These are phyloP conservation scores for Leucosporidium scottii DNA, from an alignment of 768 basidiomycete genomes.

Conservation along the genomic window DNA sequence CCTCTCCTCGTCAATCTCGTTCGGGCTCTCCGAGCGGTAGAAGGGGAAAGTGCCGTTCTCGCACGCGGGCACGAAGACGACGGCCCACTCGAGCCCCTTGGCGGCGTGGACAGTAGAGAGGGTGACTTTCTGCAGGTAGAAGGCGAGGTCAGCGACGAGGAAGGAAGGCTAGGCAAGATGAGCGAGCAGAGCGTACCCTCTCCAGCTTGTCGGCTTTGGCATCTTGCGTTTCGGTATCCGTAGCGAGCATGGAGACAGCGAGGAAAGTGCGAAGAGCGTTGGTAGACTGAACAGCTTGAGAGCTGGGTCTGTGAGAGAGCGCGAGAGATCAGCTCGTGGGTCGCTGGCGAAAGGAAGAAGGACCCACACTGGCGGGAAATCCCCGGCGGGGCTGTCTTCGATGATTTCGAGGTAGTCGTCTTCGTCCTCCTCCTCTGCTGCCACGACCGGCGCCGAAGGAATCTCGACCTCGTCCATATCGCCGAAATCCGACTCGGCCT, in stretches of 20 bases:
- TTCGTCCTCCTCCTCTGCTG: background rate
- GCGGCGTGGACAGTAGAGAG: constrained; percentile 82
- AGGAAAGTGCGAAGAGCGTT: constrained; percentile 65
- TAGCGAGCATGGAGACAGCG: constrained; percentile 73
- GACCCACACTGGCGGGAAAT: background rate
- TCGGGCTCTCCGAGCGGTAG: constrained; percentile 50
- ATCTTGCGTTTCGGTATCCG: constrained; percentile 60
- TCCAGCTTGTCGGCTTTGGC: constrained; percentile 32
- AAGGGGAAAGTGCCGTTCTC: constrained; percentile 57
- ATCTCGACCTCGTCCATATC: constrained; percentile 1
- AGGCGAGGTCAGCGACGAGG: constrained; percentile 2
- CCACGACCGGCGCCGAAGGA: too few relatives aligned
- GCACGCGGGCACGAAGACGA: constrained; percentile 73
- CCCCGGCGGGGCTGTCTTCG: background rate
- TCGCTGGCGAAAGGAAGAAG: too few relatives aligned
- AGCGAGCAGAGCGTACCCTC: background rate
- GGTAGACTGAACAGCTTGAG: background rate
- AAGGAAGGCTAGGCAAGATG: background rate
- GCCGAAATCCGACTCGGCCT: background rate
- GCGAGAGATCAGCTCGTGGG: background rate
- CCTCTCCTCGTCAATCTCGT: constrained; percentile 73
- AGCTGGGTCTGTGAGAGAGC: background rate
- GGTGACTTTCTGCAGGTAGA: constrained; percentile 60
- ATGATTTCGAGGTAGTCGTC: background rate
- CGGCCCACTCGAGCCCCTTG: constrained; percentile 88